Evolutionary conservation across 495 filamentous ascomycete species (phyloP).

Genomic region (Chlorociboria aeruginascens): DNA sequence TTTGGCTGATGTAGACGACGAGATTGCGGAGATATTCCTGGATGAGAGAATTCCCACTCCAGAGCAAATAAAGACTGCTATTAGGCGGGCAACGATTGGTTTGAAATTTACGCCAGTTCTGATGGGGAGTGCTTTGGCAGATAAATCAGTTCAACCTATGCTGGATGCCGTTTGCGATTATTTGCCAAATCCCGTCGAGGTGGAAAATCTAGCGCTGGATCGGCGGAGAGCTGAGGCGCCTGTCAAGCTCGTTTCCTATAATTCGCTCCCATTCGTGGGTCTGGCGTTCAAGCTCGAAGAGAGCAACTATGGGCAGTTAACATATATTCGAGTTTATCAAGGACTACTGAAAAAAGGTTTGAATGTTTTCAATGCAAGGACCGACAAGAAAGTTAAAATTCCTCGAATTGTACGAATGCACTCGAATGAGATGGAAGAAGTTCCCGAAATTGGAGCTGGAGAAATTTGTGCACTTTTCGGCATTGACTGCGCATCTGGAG

Average conservation of each 20-base stretch:
- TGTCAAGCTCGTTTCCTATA: constrained; percentile 84
- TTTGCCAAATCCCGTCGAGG: constrained; percentile 85
- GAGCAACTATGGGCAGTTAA: constrained; percentile 96
- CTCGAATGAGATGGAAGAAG: constrained; percentile 98
- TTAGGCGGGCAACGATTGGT: constrained; percentile 75
- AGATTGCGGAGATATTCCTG: constrained; percentile 93
- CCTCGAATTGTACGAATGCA: constrained; percentile 99
- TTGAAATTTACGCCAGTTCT: constrained; percentile 92
- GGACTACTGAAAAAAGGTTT: constrained; percentile 78
- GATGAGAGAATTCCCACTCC: constrained; percentile 68
- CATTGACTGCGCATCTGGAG: constrained; percentile 94
- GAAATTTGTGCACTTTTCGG: constrained; percentile 99
- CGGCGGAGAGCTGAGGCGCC: constrained; percentile 60
- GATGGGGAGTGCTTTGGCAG: constrained; percentile 90
- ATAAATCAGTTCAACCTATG: constrained; percentile 95
- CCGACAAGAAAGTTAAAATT: constrained; percentile 90
- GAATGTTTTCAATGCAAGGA: constrained; percentile 87
- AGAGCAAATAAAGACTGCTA: constrained; percentile 78
- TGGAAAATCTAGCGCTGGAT: constrained; percentile 84
- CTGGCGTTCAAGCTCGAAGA: constrained; percentile 99
- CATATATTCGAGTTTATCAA: constrained; percentile 98
- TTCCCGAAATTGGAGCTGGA: constrained; percentile 79
- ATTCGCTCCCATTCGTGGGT: constrained; percentile 85
- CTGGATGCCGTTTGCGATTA: constrained; percentile 94
- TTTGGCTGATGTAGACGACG: constrained; percentile 93